Evolutionary conservation across 2,329 filamentous ascomycete genomes (phyloP).

Genomic region (Aspergillus niger): DNA sequence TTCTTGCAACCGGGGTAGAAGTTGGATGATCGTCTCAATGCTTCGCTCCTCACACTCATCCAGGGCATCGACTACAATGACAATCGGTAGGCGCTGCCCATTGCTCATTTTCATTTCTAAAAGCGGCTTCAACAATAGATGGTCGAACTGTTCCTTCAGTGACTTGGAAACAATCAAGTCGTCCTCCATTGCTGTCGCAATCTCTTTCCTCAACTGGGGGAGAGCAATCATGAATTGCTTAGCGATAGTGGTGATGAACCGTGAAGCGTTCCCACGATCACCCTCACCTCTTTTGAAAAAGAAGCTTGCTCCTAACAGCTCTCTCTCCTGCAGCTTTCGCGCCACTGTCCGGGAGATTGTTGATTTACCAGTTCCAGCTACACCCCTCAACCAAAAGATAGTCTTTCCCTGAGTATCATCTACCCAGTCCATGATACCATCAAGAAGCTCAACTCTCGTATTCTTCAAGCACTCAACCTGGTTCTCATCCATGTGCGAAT

Average conservation of each 20-base stretch:
- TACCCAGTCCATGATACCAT: background rate
- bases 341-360: slow-evolving; percentile 37
- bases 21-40: slow-evolving; percentile 16
- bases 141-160: slow-evolving; percentile 23
- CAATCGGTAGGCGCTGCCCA: background rate
- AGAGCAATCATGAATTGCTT: slow-evolving; percentile 37
- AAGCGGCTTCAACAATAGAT: slow-evolving; percentile 29
- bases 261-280: slow-evolving; percentile 32
- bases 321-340: slow-evolving; percentile 16
- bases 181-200: slow-evolving; percentile 18
- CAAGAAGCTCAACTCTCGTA: background rate
- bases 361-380: slow-evolving; percentile 35
- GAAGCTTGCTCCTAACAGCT: slow-evolving; percentile 42
- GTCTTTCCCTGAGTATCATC: slow-evolving; percentile 17
- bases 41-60: slow-evolving; percentile 27
- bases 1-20: slow-evolving; percentile 18
- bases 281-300: slow-evolving; percentile 50
- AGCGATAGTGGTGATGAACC: slow-evolving; percentile 3
- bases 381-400: slow-evolving; percentile 39
- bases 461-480: background rate
- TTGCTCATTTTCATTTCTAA: background rate
- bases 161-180: no score
- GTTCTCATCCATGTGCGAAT: background rate
- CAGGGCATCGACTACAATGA: slow-evolving; percentile 29
- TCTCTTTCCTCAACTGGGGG: slow-evolving; percentile 27